Conservation (phyloP, 1,284 basidiomycete species). For the Sporisorium graminicola region DNA sequence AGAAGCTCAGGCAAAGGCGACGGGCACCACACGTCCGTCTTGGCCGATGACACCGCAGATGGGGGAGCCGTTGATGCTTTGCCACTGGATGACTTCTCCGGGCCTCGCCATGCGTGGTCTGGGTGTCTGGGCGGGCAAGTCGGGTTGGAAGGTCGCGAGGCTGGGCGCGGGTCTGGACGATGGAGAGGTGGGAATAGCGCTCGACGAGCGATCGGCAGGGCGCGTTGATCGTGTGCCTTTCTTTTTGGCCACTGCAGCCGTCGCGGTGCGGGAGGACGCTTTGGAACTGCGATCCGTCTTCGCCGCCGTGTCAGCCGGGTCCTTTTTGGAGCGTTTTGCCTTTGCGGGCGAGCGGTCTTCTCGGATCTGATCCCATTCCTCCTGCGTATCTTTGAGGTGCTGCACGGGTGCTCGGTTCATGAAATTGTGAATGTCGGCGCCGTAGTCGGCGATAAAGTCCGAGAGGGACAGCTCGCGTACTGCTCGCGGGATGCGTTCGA, state of each 20-base stretch:
- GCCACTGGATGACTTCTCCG: slow-evolving; percentile 52
- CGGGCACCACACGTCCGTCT: slow-evolving; percentile 40
- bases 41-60: slow-evolving; percentile 56
- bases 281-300: slow-evolving; percentile 14
- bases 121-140: slow-evolving; percentile 36
- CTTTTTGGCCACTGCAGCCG: slow-evolving; percentile 8
- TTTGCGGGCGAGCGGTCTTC: slow-evolving; percentile 29
- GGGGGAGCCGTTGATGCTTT: slow-evolving; percentile 56
- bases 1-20: slow-evolving; percentile 26
- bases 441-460: slow-evolving; percentile 51
- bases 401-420: slow-evolving; percentile 40
- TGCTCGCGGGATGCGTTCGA: slow-evolving; percentile 47
- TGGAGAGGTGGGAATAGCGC: slow-evolving; percentile 13
- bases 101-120: slow-evolving; percentile 45
- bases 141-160: slow-evolving; percentile 38
- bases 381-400: slow-evolving; percentile 34
- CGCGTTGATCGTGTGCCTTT: slow-evolving; percentile 16
- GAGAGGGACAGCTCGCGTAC: slow-evolving; percentile 40
- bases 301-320: slow-evolving; percentile 7
- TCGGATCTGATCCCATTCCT: slow-evolving; percentile 56
- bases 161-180: slow-evolving; percentile 34
- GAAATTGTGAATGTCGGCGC: slow-evolving; percentile 49
- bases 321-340: slow-evolving; percentile 30
- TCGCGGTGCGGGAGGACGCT: slow-evolving; percentile 10
- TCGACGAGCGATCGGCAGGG: background rate